Evolutionary conservation across 495 filamentous ascomycete species (phyloP), one percentile per base, ranked within the genome.

Genomic region (Paragyromitra xinjiangensis): DNA sequence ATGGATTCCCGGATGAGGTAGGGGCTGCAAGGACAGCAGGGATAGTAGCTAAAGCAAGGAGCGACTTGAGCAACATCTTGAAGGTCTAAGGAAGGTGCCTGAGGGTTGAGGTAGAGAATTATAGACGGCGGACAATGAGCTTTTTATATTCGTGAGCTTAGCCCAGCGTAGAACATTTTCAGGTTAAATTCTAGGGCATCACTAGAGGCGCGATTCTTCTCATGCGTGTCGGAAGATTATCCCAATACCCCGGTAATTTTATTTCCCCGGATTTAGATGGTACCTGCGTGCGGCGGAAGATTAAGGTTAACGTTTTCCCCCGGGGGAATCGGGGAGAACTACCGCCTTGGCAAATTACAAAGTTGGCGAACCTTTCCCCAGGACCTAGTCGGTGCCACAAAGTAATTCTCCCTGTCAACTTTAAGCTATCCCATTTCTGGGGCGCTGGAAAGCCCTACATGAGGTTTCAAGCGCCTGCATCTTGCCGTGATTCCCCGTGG

Each of bases 1-100:
- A 89, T 0, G 87, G 88, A 78, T 90, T 90, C 42, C 74, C 74
- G n/a, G 61, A 56, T 22, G 64, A 3, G 26, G 75, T 42, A 3
- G 69, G 51, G 16, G 72, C 64, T 7, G 75, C 75, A 34, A 64
- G 34, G 19, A 40, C 64, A 11, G 44, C 55, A 14, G 64, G 63
- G 37, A 78, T 37, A 48, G 50, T 34, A 1, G 63, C 58, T 14
- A 75, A 71, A 19, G 71, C 56, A 76, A 75, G 64, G 69, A 75
- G 71, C 5, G 75, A 75, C 45, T 61, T 48, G 16, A 75, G 42
- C 55, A 78, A 39, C 75, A 78, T 78, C 65, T 26, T 58, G 26
- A 63, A 44, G 14, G 37, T 53, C 59, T 48, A 42, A 51, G 8
- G 58, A 64, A 63, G 44, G 26, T 3, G 40, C 26, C 24, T 70